A percentile compares a stretch with the other conserved stretches of the same genome.
Evolutionary conservation across 2,329 filamentous ascomycete species (phyloP).

Genomic region (Colletotrichum karsti): DNA sequence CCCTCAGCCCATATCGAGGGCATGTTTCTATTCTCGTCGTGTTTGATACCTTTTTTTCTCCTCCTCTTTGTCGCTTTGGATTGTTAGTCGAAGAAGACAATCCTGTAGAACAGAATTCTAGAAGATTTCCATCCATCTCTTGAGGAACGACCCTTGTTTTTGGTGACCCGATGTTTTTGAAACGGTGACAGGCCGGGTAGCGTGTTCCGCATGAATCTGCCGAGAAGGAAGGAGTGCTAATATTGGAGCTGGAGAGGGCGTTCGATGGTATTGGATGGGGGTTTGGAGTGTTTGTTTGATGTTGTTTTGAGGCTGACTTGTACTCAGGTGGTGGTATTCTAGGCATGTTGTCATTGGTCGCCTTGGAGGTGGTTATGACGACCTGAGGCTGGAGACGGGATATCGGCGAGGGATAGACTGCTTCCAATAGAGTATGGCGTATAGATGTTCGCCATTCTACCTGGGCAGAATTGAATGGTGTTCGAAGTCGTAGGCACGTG

Average conservation of each 20-base stretch:
- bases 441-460: too few relatives aligned
- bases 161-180: not conserved
- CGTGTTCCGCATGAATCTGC: not conserved
- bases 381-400: too few relatives aligned
- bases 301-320: too few relatives aligned
- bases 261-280: not conserved
- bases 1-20: not conserved
- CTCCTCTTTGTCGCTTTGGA: too few relatives aligned
- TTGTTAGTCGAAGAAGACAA: not conserved
- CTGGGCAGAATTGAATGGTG: too few relatives aligned
- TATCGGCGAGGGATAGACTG: too few relatives aligned
- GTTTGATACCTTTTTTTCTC: conserved; percentile 20
- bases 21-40: not conserved
- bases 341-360: too few relatives aligned
- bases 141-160: not conserved
- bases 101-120: not conserved
- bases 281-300: too few relatives aligned
- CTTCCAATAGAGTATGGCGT: too few relatives aligned
- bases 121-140: not conserved
- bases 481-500: too few relatives aligned
- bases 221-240: not conserved
- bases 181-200: not conserved
- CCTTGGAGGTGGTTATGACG: too few relatives aligned
- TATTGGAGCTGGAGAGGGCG: not conserved
- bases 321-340: too few relatives aligned